These are phyloP conservation scores for Blastobotrys serpentis DNA, from an alignment of 1,139 yeast species.

Conservation along the genomic window DNA sequence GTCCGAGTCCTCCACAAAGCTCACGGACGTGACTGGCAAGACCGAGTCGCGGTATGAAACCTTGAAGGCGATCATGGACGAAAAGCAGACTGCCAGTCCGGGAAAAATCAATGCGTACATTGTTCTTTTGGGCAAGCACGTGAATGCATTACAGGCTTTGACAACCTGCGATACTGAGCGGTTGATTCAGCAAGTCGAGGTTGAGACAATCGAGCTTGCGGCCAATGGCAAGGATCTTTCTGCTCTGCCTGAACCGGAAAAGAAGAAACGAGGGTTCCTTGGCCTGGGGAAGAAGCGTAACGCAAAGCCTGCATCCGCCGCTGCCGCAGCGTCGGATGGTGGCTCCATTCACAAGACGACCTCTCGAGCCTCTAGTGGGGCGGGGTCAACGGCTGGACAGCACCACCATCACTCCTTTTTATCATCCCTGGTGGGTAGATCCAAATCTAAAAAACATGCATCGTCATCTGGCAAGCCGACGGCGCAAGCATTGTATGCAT, in stretches of 20 bases:
- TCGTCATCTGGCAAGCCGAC: conserved; percentile 24
- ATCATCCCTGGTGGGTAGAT: conserved; percentile 21
- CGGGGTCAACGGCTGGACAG: conserved; percentile 12
- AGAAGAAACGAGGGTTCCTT: conserved; percentile 31
- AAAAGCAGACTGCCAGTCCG: conserved; percentile 27
- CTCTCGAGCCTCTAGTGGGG: conserved; percentile 9
- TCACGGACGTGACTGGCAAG: conserved; percentile 29
- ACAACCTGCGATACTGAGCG: conserved; percentile 72
- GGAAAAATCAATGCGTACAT: conserved; percentile 37
- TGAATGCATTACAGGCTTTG: conserved; percentile 58
- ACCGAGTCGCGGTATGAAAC: conserved; percentile 37
- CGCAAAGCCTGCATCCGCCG: conserved; percentile 11
- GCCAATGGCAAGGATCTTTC: conserved; percentile 60
- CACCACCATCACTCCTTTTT: conserved; percentile 20
- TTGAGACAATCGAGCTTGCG: conserved; percentile 84
- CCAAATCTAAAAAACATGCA: conserved; percentile 8
- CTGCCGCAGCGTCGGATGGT: conserved; percentile 13
- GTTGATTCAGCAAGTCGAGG: conserved; percentile 76
- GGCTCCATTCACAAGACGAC: conserved; percentile 1
- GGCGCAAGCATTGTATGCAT: conserved; percentile 67
- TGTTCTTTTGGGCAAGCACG: conserved; percentile 53
- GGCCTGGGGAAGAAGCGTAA: conserved; percentile 25
- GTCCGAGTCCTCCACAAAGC: conserved; percentile 38
- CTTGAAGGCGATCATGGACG: conserved; percentile 30
- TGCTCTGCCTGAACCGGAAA: conserved; percentile 37